Percentiles rank a stretch among this genome's conserved stretches.
phyloP scores from a whole-genome alignment of 345 rosid genomes.

The Erysimum cheiranthoides region DNA sequence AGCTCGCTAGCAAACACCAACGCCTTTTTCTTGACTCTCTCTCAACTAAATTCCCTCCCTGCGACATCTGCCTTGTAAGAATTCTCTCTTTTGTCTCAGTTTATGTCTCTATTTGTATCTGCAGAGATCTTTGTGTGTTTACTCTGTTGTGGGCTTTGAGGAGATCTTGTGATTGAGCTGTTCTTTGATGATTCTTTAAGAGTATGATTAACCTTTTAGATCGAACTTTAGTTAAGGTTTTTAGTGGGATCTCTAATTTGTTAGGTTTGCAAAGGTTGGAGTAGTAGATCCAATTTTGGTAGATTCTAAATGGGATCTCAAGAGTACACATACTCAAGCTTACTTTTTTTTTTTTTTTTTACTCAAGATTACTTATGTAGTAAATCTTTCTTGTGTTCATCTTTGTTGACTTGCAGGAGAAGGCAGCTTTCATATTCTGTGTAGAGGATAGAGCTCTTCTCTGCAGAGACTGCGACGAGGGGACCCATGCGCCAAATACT shows the following conservation, averaged over 20 bases:
- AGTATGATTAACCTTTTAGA: not conserved
- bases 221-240: not conserved
- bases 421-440: constrained; percentile 94
- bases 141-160: not conserved
- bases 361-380: constrained; percentile 1
- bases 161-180: not conserved
- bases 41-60: constrained; percentile 79
- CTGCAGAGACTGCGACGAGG: constrained; percentile 85
- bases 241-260: not conserved
- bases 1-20: constrained; percentile 96
- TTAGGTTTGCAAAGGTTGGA: not conserved
- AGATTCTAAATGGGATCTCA: not conserved
- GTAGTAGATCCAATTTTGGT: not conserved
- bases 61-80: constrained; percentile 90
- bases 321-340: not conserved
- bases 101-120: not conserved
- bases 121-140: not conserved
- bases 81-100: not conserved
- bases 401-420: constrained; percentile 68
- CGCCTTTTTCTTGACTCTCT: constrained; percentile 87
- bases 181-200: not conserved
- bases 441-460: constrained; percentile 97
- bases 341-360: no score
- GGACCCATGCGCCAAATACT: constrained; percentile 77
- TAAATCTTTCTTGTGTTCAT: constrained; percentile 29